Conservation (phyloP, 2,329 filamentous ascomycete species). For the Neonectria ditissima region DNA sequence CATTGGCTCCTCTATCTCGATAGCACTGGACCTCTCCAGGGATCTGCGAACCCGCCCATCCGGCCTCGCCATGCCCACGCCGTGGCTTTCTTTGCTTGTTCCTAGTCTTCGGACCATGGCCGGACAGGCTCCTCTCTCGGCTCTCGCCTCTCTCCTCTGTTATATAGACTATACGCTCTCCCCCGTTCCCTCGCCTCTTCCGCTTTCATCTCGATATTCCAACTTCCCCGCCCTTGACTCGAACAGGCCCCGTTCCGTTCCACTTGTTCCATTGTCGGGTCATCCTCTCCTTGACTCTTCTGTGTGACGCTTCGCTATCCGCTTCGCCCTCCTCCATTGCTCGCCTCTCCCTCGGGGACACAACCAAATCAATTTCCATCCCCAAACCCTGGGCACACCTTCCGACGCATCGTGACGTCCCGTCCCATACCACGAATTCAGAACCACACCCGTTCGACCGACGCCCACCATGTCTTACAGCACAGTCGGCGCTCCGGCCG, state of each 20-base stretch:
- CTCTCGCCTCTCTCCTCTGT: conserved; percentile 6
- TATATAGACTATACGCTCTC: conserved; percentile 31
- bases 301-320: conserved; percentile 2
- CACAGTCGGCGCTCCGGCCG: conserved; percentile 67
- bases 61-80: conserved; percentile 27
- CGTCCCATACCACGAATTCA: background rate
- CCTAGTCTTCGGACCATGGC: conserved; percentile 24
- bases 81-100: conserved; percentile 21
- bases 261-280: conserved; percentile 3
- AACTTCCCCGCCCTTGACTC: conserved; percentile 9
- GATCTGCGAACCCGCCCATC: conserved; percentile 11
- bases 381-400: conserved; percentile 2
- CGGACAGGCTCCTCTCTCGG: conserved; percentile 13
- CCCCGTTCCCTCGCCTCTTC: conserved; percentile 15
- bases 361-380: background rate
- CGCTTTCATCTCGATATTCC: conserved; percentile 24
- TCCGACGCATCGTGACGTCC: conserved; percentile 13
- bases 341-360: background rate
- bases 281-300: conserved; percentile 4
- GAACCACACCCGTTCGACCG: background rate
- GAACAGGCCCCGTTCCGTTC: conserved; percentile 1
- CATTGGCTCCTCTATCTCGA: conserved; percentile 10
- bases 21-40: background rate
- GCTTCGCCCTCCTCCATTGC: conserved; percentile 5
- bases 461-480: conserved; percentile 67